These are phyloP conservation scores for Aspergillus cavernicola DNA, from an alignment of 495 filamentous ascomycete genomes.

Conservation along the genomic window DNA sequence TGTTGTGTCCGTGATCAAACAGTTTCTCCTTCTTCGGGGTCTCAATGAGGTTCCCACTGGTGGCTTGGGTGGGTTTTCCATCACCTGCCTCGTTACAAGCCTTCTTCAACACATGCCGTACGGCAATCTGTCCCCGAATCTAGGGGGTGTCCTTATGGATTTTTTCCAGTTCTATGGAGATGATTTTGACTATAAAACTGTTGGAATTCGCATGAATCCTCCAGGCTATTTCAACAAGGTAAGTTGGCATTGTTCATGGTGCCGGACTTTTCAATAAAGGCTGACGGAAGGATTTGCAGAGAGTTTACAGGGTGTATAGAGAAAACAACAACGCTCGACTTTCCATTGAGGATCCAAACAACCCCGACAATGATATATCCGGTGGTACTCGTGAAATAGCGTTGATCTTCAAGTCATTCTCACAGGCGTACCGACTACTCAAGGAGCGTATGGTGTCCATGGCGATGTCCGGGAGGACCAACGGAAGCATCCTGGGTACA, in stretches of 20 bases:
- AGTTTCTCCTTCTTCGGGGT: slow-evolving; percentile 81
- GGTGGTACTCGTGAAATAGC: slow-evolving; percentile 67
- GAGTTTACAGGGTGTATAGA: slow-evolving; percentile 21
- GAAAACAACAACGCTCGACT: slow-evolving; percentile 51
- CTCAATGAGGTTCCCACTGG: slow-evolving; percentile 87
- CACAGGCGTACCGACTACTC: slow-evolving; percentile 55
- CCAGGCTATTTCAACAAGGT: slow-evolving; percentile 73
- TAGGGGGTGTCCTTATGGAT: slow-evolving; percentile 75
- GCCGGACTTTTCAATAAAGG: neutral
- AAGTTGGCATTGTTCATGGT: slow-evolving; percentile 14
- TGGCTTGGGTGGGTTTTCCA: slow-evolving; percentile 90
- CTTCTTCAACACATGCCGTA: slow-evolving; percentile 75
- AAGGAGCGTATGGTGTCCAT: slow-evolving; percentile 52
- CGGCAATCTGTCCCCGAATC: slow-evolving; percentile 56
- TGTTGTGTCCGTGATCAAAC: slow-evolving; percentile 83
- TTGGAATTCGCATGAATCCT: slow-evolving; percentile 71
- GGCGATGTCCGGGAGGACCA: slow-evolving; percentile 17
- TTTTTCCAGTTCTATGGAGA: slow-evolving; percentile 90
- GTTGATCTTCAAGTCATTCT: slow-evolving; percentile 61
- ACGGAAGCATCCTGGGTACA: slow-evolving; percentile 57
- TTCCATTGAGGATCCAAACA: slow-evolving; percentile 86
- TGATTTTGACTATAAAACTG: slow-evolving; percentile 58
- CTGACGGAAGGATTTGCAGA: slow-evolving; percentile 11
- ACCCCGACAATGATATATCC: slow-evolving; percentile 76
- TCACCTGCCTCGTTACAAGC: slow-evolving; percentile 88